Percentiles rank a stretch among this genome's conserved stretches.
These are phyloP conservation scores for Leccinum barrowsii DNA, from an alignment of 768 basidiomycete genomes.

Conservation along the genomic window DNA sequence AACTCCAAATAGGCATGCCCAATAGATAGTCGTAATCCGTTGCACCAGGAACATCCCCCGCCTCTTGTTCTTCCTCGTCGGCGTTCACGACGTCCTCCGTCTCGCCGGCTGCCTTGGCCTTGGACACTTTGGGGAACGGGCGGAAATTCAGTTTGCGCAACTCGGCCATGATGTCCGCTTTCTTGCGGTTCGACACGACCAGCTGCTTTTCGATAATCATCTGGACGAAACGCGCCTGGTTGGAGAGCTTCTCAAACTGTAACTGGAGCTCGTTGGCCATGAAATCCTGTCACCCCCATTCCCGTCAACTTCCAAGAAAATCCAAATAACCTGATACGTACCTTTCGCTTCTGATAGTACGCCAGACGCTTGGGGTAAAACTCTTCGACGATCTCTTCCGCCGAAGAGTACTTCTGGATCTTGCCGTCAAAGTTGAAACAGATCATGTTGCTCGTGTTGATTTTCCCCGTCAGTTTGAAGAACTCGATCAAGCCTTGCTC, in stretches of 20 bases:
- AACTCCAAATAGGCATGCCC: conserved; percentile 91
- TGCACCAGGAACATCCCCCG: conserved; percentile 35
- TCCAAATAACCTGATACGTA: conserved; percentile 21
- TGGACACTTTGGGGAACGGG: conserved; percentile 81
- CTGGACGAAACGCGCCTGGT: conserved; percentile 94
- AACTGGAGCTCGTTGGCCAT: conserved; percentile 79
- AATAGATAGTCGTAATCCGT: conserved; percentile 91
- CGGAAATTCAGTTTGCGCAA: conserved; percentile 80
- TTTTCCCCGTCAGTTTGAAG: conserved; percentile 83
- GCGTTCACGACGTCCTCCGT: conserved; percentile 54
- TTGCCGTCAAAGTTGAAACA: conserved; percentile 96
- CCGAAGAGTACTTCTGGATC: conserved; percentile 86
- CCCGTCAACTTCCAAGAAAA: neutral
- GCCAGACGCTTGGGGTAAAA: conserved; percentile 88
- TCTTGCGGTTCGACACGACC: conserved; percentile 82
- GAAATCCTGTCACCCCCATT: conserved; percentile 54
- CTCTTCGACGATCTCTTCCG: conserved; percentile 90
- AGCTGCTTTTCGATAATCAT: conserved; percentile 91
- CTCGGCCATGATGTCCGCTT: conserved; percentile 79
- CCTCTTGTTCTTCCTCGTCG: conserved; percentile 47
- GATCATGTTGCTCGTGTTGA: conserved; percentile 96
- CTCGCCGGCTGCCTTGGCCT: conserved; percentile 66
- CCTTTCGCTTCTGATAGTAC: conserved; percentile 96
- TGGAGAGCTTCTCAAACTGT: conserved; percentile 80
- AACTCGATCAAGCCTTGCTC: conserved; percentile 84